Conservation (phyloP, 1,139 yeast genomes). For the Yamadazyma spencermartinsiae region DNA sequence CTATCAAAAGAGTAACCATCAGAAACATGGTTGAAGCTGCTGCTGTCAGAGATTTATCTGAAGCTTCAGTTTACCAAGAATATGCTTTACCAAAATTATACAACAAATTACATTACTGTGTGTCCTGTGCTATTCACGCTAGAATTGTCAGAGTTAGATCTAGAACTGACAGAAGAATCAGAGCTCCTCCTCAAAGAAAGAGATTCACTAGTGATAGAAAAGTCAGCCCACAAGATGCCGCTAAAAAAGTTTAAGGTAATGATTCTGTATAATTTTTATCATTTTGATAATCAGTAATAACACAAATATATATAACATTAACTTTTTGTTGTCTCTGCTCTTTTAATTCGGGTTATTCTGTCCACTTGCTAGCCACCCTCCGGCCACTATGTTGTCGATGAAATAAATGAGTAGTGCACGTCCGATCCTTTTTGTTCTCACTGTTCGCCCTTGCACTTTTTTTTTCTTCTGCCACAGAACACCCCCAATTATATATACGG, state of each 20-base stretch:
- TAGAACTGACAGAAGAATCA: slow-evolving; percentile 96
- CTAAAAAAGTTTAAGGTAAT: slow-evolving; percentile 69
- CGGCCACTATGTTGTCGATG: too few relatives aligned
- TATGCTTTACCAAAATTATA: slow-evolving; percentile 99
- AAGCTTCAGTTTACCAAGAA: slow-evolving; percentile 98
- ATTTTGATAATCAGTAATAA: background rate
- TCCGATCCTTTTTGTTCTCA: slow-evolving; percentile 3
- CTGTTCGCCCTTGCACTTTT: slow-evolving; percentile 1
- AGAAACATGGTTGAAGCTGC: slow-evolving; percentile 99
- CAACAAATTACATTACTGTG: slow-evolving; percentile 99
- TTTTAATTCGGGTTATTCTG: too few relatives aligned
- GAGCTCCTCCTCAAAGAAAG: slow-evolving; percentile 99
- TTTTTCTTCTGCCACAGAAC: slow-evolving; percentile 1
- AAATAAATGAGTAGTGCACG: too few relatives aligned
- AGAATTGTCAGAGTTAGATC: slow-evolving; percentile 99
- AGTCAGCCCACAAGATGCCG: slow-evolving; percentile 97
- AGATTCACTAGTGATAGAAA: slow-evolving; percentile 95
- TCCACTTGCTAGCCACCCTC: too few relatives aligned
- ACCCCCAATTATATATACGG: background rate
- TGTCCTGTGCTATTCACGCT: slow-evolving; percentile 99
- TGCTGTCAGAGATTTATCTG: slow-evolving; percentile 99
- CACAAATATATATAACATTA: background rate
- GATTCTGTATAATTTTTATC: slow-evolving; percentile 1
- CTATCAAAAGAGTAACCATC: slow-evolving; percentile 99
- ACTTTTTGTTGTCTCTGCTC: too few relatives aligned